Evolutionary conservation across 1,284 basidiomycete genomes (phyloP), one percentile per base, ranked within the genome.

Genomic region (Boletus mariae): DNA sequence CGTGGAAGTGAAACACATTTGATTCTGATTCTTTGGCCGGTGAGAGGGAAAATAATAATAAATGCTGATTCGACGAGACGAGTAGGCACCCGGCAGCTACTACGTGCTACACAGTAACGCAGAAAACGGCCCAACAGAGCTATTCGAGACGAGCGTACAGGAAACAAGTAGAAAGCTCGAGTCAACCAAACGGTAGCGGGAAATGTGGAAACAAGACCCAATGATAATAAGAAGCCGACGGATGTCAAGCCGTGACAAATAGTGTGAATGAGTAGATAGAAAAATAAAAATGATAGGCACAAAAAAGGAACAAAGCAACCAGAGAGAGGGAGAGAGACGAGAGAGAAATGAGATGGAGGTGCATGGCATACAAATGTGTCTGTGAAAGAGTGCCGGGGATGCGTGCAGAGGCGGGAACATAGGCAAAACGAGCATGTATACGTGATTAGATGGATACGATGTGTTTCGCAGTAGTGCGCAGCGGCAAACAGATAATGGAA

Each of bases 381-480:
- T 62, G 64, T 45, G 29, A 49, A 56, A 43, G 51, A 55, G 51
- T 61, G 65, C 64, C 64, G 46, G 32, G 31, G 29, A 42, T 57
- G 54, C 52, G 59, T 57, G 56, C 57, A 49, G 49, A 57, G 56
- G 54, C 54, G 45, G 42, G 49, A 48, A 34, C 62, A 62, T 59
- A 59, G 61, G 66, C 65, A 68, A 67, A 71, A 68, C 68, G 48
- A 59, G 62, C 68, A 70, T 69, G 63, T 69, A 71, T 54, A 69
- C 67, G 57, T 26, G 52, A 52, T 61, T 70, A 70, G 57, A 67
- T 66, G 63, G 46, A 67, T 69, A 67, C 65, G 59, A 70, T 66
- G 69, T 62, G 67, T 69, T 69, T 71, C 58, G 67, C 63, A 64
- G 50, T 57, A 71, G 57, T 62, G 68, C 59, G 62, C 65, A 56